Base-by-base conservation (phyloP, 495 filamentous ascomycete species). In the Penicillium pulvis region DNA sequence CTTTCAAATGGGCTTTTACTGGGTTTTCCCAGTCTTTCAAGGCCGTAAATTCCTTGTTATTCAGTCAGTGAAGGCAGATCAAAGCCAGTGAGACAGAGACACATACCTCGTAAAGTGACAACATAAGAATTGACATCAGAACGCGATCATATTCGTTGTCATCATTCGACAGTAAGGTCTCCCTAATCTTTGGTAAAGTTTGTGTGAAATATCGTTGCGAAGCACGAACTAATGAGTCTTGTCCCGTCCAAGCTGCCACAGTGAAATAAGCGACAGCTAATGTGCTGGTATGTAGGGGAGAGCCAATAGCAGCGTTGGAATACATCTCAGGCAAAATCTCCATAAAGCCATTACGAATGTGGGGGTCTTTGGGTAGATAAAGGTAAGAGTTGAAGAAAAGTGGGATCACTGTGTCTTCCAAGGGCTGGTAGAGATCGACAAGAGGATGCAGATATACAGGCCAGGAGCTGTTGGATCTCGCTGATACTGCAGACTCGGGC, bases 21-120 rank as follows among this genome's bases (percentile, higher is more conserved):
- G 73, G 63, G 1, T 49, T 33, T 30, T 60, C 52, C 23, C 58
- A 63, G 17, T 74, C 65, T 51, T 67, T 69, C 7, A 71, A 58
- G 1, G 71, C 65, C 10, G 57, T 53, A 20, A 76, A 71, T 60
- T 74, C 70, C 73, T 76, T 45, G 11, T 28, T 45, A 36, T 14
- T 17, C 26, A 7, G 16, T 49, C 9, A 63, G 35, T 10, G 41
- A n/a, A 12, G 39, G 39, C 42, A 10, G 30, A 24, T 14, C 16
- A 20, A 41, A 16, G 17, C 16, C 26, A 47, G 10, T 46, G 23
- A 23, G 6, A 42, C 2, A 35, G 19, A 33, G 8, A 28, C 11
- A n/a, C 73, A 42, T 61, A 87, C 84, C 79, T 90, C 86, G 56
- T 84, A 90, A n/a, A 85, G 79, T 0, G 82, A 83, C 44, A 89